Conservation (phyloP, 768 basidiomycete species). For the Chalciporus chontae region DNA sequence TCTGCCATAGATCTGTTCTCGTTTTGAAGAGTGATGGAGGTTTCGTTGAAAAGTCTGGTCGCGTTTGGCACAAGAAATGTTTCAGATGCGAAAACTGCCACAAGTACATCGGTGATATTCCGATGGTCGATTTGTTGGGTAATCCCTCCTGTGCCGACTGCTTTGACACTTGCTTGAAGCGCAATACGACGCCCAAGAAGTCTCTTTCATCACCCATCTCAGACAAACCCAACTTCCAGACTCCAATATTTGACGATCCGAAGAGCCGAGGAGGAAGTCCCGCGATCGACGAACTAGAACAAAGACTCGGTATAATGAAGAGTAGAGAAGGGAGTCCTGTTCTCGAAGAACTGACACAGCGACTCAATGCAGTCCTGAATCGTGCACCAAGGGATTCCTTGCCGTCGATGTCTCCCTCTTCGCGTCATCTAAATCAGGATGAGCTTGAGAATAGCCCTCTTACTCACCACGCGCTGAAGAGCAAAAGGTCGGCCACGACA, state of each 20-base stretch:
- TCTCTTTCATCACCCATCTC: constrained; percentile 36
- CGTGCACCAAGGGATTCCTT: constrained; percentile 31
- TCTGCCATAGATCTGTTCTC: constrained; percentile 68
- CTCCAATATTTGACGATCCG: constrained; percentile 41
- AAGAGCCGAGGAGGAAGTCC: constrained; percentile 54
- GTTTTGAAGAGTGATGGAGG: constrained; percentile 74
- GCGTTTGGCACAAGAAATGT: constrained; percentile 80
- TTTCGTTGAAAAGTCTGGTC: constrained; percentile 66
- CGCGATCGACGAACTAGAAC: constrained; percentile 61
- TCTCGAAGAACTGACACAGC: constrained; percentile 47
- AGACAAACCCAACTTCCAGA: constrained; percentile 32
- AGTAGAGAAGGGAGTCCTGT: constrained; percentile 54
- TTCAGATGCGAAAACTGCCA: constrained; percentile 73
- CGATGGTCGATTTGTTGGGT: constrained; percentile 82
- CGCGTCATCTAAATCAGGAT: constrained; percentile 12
- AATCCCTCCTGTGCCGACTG: constrained; percentile 77
- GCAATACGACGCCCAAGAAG: constrained; percentile 39
- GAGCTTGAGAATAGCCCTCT: constrained; percentile 26
- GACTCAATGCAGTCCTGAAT: constrained; percentile 39
- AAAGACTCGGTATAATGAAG: constrained; percentile 53
- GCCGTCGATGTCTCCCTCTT: constrained; percentile 25
- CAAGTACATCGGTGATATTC: constrained; percentile 67
- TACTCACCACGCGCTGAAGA: constrained; percentile 15
- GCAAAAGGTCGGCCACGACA: constrained; percentile 14
- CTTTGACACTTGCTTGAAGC: constrained; percentile 71